phyloP scores from a whole-genome alignment of 257 asterid species.

The Anisodus tanguticus region DNA sequence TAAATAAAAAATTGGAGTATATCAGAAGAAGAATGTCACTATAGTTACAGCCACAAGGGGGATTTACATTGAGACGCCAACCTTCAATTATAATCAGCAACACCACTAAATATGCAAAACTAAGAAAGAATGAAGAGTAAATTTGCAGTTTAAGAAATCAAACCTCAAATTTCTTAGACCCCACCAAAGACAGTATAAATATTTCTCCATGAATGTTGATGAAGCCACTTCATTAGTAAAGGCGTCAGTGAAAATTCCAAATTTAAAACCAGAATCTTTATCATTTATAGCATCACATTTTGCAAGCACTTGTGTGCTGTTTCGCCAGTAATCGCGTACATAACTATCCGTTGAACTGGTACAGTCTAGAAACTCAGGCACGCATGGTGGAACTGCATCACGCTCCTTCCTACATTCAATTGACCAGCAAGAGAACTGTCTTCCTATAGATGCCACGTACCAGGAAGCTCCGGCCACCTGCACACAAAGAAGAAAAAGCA shows the following conservation, averaged over 20 bases:
- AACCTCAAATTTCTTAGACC: slow-evolving; percentile 94
- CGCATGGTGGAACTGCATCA: slow-evolving; percentile 55
- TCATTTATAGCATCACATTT: slow-evolving; percentile 76
- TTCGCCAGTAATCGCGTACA: slow-evolving; percentile 65
- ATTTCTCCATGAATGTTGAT: slow-evolving; percentile 66
- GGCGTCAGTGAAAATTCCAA: slow-evolving; percentile 96
- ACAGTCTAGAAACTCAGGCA: slow-evolving; percentile 63
- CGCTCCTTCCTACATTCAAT: slow-evolving; percentile 56
- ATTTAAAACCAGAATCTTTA: slow-evolving; percentile 79
- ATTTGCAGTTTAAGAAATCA: slow-evolving; percentile 24
- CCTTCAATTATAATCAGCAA: slow-evolving; percentile 4
- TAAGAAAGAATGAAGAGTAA: neutral
- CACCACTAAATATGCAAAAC: neutral
- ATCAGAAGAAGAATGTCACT: neutral
- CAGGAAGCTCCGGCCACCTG: slow-evolving; percentile 96
- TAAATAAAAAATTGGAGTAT: neutral
- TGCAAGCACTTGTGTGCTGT: slow-evolving; percentile 53
- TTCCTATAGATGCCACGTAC: slow-evolving; percentile 89
- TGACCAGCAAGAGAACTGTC: slow-evolving; percentile 87
- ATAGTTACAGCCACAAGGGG: neutral
- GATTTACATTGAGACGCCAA: neutral
- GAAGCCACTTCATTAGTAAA: slow-evolving; percentile 83
- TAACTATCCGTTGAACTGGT: neutral
- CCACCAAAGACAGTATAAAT: slow-evolving; percentile 98
- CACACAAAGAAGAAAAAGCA: neutral